These are phyloP conservation scores for Punctularia strigosozonata DNA, from an alignment of 768 basidiomycete genomes.

Conservation along the genomic window DNA sequence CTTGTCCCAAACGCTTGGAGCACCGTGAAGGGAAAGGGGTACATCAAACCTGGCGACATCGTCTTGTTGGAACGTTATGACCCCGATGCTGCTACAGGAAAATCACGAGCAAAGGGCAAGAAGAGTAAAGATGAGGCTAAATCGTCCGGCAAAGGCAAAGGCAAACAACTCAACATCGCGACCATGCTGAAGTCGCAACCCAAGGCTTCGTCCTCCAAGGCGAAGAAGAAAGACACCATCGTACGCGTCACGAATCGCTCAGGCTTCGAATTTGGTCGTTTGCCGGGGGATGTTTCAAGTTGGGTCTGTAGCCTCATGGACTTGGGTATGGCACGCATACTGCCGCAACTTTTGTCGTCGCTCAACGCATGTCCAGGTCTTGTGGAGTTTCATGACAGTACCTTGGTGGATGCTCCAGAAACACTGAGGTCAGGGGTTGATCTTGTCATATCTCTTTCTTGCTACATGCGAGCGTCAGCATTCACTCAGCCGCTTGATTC, in stretches of 20 bases:
- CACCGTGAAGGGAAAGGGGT: slow-evolving; percentile 61
- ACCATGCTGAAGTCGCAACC: slow-evolving; percentile 55
- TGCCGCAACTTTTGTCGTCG: slow-evolving; percentile 1
- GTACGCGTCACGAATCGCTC: slow-evolving; percentile 53
- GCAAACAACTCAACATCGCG: slow-evolving; percentile 51
- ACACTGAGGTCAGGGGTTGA: slow-evolving; percentile 63
- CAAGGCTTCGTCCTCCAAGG: no score
- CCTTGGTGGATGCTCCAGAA: slow-evolving; percentile 70
- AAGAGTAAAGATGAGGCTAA: no score
- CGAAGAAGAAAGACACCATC: slow-evolving; percentile 52
- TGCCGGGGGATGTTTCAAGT: slow-evolving; percentile 55
- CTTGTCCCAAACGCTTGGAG: slow-evolving; percentile 70
- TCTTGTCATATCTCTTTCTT: slow-evolving; percentile 64
- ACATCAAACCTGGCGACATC: slow-evolving; percentile 52
- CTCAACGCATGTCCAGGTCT: slow-evolving; percentile 28
- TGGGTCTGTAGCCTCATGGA: slow-evolving; percentile 74
- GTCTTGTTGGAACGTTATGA: slow-evolving; percentile 47
- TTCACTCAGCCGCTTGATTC: slow-evolving; percentile 39
- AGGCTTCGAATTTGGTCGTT: slow-evolving; percentile 69
- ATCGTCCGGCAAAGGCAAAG: slow-evolving; percentile 3
- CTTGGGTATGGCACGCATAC: slow-evolving; percentile 30
- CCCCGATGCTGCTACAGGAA: no score
- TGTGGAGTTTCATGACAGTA: slow-evolving; percentile 53
- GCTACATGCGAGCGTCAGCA: slow-evolving; percentile 58
- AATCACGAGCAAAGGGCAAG: no score